Percentiles rank a stretch among this genome's conserved stretches.
Evolutionary conservation across 164 flowering plant species (phyloP).

Genomic region (Aristolochia contorta): DNA sequence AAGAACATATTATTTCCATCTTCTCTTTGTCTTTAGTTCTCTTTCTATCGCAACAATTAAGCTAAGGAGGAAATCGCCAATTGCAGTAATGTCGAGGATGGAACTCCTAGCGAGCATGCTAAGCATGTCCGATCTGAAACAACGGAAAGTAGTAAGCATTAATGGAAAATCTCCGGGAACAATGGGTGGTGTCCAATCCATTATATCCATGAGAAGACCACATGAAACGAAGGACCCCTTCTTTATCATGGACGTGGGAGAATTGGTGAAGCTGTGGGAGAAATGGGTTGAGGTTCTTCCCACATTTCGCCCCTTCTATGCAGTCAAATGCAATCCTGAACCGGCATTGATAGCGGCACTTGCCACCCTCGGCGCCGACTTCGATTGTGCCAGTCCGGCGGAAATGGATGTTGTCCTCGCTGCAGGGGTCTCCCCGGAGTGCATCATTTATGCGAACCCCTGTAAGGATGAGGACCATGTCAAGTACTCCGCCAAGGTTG

Average conservation of each 20-base stretch:
- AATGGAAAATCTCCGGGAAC: too few relatives aligned
- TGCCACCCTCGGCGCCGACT: slow-evolving; percentile 10
- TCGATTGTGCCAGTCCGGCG: slow-evolving; percentile 10
- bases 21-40: too few relatives aligned
- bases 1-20: too few relatives aligned
- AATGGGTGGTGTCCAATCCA: too few relatives aligned
- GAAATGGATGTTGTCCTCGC: slow-evolving; percentile 6
- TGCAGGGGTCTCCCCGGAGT: neutral
- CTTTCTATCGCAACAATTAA: too few relatives aligned
- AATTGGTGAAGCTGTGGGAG: neutral
- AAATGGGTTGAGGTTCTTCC: slow-evolving; percentile 3
- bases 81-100: too few relatives aligned
- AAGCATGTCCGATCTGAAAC: too few relatives aligned
- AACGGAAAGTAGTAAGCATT: too few relatives aligned
- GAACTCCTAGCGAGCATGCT: too few relatives aligned
- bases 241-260: neutral
- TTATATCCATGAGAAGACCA: too few relatives aligned
- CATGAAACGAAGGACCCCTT: neutral
- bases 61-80: too few relatives aligned
- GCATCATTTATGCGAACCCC: slow-evolving; percentile 10
- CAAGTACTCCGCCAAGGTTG: neutral
- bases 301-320: slow-evolving; percentile 2
- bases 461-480: neutral
- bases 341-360: slow-evolving; percentile 3
- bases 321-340: slow-evolving; percentile 11